Evolutionary conservation across 495 filamentous ascomycete species (phyloP), one percentile per base, ranked within the genome.

Genomic region (Daldinia childiae): DNA sequence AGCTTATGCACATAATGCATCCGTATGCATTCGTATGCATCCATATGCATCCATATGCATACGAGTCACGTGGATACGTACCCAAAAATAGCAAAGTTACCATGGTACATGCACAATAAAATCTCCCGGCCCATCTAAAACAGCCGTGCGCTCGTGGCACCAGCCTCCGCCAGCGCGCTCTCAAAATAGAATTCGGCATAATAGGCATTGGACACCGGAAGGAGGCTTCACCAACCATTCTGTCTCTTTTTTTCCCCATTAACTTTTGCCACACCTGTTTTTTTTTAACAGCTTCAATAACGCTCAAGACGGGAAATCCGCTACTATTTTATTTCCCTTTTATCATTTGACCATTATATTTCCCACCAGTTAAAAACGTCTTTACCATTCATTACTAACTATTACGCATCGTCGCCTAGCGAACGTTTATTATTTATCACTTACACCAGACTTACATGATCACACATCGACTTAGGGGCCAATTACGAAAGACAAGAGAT

Each of bases 161-260:
- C 69, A 64, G 64, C 69, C 64, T 67, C 69, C 69, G 63, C 69
- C 69, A 62, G 36, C 34, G 64, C 36, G 43, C 30, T 72, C 69
- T 68, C 59, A 72, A 72, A 72, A 72, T 72, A 72, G 69, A 72
- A 72, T 64, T 72, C 69, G 64, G 69, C 69, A 68, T 68, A 72
- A 72, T 72, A 72, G 69, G 55, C 14, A 68, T 64, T 72, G 63
- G 64, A 62, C 43, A 56, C 17, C 58, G 50, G 62, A 24, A 29
- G 24, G 14, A 45, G 63, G 50, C 45, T 66, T 71, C 68, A 66
- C 51, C 58, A 66, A 60, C 38, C 24, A 48, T 62, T 62, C 32
- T 15, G 43, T 50, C 26, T 61, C 26, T 66, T 56, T 71, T 52
- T 27, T 54, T 52, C 50, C 50, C 50, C 51, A 52, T 58, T 36